Evolutionary conservation across 2,329 filamentous ascomycete genomes (phyloP).

Genomic region (Juglanconis oblonga): DNA sequence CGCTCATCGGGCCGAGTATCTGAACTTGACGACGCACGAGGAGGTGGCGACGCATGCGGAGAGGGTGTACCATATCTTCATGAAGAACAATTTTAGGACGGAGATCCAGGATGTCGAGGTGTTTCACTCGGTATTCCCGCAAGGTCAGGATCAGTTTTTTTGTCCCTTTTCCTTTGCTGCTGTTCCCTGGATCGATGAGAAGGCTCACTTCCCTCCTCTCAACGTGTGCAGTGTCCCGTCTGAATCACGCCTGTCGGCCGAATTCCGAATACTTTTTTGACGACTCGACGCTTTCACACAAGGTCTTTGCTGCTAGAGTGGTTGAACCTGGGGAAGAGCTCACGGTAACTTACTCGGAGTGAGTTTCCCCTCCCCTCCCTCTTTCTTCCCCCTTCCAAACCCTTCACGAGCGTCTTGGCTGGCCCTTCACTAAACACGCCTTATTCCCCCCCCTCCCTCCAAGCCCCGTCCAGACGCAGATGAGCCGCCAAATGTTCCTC

Average conservation of each 20-base stretch:
- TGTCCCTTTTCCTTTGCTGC: background rate
- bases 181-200: too few species aligned
- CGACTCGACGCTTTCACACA: conserved; percentile 32
- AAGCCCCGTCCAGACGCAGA: conserved; percentile 30
- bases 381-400: conserved; percentile 1
- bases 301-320: conserved; percentile 34
- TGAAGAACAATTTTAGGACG: conserved; percentile 30
- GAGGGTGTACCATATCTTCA: conserved; percentile 29
- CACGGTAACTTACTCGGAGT: conserved; percentile 40
- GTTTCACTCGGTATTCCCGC: conserved; percentile 30
- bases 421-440: too few species aligned
- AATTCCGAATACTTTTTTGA: conserved; percentile 40
- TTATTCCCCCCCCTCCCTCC: too few species aligned
- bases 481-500: conserved; percentile 28
- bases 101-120: conserved; percentile 22
- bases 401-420: background rate
- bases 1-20: conserved; percentile 22
- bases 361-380: conserved; percentile 1
- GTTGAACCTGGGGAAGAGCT: conserved; percentile 39
- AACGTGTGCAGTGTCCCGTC: conserved; percentile 28
- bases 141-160: conserved; percentile 23
- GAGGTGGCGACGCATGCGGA: conserved; percentile 18
- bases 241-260: conserved; percentile 42
- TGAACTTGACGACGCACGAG: conserved; percentile 28
- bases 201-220: background rate